phyloP scores from a whole-genome alignment of 805 yeast genomes.

The Scheffersomyces stipitis region DNA sequence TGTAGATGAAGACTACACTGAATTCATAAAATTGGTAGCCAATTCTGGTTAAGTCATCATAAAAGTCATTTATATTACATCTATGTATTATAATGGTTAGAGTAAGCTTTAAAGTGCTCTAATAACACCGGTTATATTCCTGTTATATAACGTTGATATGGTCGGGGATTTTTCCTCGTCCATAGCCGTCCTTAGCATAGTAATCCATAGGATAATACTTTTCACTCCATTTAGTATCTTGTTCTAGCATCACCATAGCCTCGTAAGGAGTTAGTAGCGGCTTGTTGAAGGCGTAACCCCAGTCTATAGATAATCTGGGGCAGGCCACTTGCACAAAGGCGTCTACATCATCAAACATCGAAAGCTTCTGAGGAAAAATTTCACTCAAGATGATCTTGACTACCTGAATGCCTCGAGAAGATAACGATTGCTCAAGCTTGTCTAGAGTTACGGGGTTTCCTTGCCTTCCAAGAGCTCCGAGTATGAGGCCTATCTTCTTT shows the following conservation, averaged over 20 bases:
- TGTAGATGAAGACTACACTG: conserved; percentile 44
- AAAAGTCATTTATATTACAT: no score
- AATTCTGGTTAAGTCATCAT: not conserved
- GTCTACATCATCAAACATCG: conserved; percentile 91
- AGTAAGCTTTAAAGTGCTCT: no score
- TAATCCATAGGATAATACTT: conserved; percentile 93
- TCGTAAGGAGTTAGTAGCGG: conserved; percentile 95
- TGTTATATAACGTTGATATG: conserved; percentile 18
- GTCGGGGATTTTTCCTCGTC: conserved; percentile 75
- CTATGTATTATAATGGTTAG: no score
- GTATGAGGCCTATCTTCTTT: conserved; percentile 72
- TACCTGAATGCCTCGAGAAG: conserved; percentile 58
- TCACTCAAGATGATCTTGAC: conserved; percentile 86
- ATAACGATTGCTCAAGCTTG: conserved; percentile 57
- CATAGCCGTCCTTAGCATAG: conserved; percentile 86
- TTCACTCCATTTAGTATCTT: conserved; percentile 65
- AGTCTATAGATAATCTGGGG: conserved; percentile 92
- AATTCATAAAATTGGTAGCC: conserved; percentile 8
- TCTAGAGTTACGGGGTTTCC: conserved; percentile 80
- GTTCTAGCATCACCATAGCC: conserved; percentile 82
- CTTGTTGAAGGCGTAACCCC: conserved; percentile 96
- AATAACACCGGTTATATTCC: no score
- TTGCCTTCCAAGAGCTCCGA: conserved; percentile 95
- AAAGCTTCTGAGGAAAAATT: conserved; percentile 87
- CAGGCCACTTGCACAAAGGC: conserved; percentile 98